These are phyloP conservation scores for Penicillium odoratum DNA, from an alignment of 495 filamentous ascomycete genomes.

Conservation along the genomic window DNA sequence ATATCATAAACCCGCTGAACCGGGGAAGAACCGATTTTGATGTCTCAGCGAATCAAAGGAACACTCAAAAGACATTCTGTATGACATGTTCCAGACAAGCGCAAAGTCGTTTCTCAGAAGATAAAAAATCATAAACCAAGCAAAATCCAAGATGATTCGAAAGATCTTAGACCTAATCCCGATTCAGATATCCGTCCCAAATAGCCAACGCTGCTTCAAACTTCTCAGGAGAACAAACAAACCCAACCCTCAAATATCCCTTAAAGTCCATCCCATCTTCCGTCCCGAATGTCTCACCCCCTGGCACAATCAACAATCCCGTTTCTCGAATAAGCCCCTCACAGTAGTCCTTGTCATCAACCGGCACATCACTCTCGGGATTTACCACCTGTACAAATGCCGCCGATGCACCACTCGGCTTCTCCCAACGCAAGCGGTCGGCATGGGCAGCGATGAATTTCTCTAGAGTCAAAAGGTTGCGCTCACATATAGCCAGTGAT, in stretches of 20 bases:
- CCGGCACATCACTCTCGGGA: slow-evolving; percentile 47
- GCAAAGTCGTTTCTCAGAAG: not conserved
- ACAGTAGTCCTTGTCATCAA: slow-evolving; percentile 69
- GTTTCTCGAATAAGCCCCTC: slow-evolving; percentile 59
- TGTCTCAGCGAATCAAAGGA: not conserved
- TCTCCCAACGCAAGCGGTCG: slow-evolving; percentile 59
- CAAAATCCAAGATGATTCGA: too few species aligned
- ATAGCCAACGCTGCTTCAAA: slow-evolving; percentile 42
- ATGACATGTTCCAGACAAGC: not conserved
- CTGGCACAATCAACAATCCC: slow-evolving; percentile 72
- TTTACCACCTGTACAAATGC: slow-evolving; percentile 65
- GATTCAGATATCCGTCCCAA: slow-evolving; percentile 9
- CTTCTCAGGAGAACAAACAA: slow-evolving; percentile 54
- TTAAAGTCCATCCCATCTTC: slow-evolving; percentile 56
- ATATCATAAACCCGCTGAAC: not conserved
- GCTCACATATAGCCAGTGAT: slow-evolving; percentile 62
- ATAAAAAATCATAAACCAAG: not conserved
- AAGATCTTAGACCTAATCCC: not conserved
- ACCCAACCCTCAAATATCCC: slow-evolving; percentile 74
- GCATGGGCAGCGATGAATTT: slow-evolving; percentile 60
- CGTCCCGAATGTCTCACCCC: slow-evolving; percentile 64
- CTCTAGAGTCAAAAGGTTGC: slow-evolving; percentile 61
- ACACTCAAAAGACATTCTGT: not conserved
- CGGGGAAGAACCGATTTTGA: not conserved
- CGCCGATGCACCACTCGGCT: slow-evolving; percentile 73